phyloP scores from a whole-genome alignment of 2,329 filamentous ascomycete species.

The Cucurbitaria berberidis region DNA sequence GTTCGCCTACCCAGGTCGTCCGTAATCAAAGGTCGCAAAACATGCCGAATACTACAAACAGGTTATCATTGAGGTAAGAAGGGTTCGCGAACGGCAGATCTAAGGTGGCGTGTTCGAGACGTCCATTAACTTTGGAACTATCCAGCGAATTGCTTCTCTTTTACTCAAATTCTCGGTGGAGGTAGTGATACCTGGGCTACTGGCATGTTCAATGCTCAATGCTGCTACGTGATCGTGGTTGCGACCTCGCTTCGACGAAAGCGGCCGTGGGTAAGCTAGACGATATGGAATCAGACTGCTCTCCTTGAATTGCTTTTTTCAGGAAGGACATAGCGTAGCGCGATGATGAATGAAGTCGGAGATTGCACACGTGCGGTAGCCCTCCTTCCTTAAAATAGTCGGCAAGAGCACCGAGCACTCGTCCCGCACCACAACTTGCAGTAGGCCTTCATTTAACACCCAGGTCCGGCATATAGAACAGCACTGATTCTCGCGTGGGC shows the following conservation, averaged over 20 bases:
- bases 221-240: neutral
- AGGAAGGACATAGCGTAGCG: neutral
- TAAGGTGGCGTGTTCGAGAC: neutral
- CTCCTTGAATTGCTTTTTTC: neutral
- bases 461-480: slow-evolving; percentile 1
- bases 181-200: neutral
- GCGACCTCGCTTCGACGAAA: neutral
- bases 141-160: slow-evolving; percentile 1
- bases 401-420: neutral
- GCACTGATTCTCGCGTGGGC: neutral
- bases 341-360: neutral
- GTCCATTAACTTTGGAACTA: neutral
- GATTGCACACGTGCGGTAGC: neutral
- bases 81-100: neutral
- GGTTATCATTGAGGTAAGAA: neutral
- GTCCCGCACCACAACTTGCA: neutral
- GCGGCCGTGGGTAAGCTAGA: neutral
- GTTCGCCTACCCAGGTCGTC: neutral
- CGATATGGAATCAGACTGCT: neutral
- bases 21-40: neutral
- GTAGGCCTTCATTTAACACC: neutral
- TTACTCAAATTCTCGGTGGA: neutral
- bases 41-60: neutral
- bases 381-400: neutral
- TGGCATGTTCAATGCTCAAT: neutral